Evolutionary conservation across 2,329 filamentous ascomycete genomes (phyloP), one percentile per base, ranked within the genome.

Genomic region (Akanthomyces muscarius): DNA sequence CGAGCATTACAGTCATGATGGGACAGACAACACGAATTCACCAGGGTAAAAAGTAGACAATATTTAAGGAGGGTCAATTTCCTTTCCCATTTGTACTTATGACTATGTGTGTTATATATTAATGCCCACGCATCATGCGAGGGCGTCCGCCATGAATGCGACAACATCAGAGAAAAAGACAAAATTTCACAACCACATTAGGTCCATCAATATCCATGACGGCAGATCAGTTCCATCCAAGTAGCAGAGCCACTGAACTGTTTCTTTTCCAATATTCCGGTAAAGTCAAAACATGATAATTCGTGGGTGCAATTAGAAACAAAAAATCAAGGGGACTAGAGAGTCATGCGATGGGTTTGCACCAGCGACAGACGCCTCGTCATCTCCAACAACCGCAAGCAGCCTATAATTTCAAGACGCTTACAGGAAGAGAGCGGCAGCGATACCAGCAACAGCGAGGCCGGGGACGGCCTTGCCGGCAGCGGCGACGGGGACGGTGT

Each of bases 391-490:
- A 11, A 36, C 42, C 28, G 33, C 45, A 28, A 47, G 38, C 38
- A 28, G 41, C 50, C 58, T 47, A 53, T 54, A 23, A n/a, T 55
- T 63, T 61, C 56, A 51, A 61, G 30, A 21, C 48, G 50, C 42
- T 57, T 64, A 64, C 51, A 64, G 52, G 63, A 64, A 61, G 57
- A 64, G 57, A 45, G 60, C 63, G 28, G 63, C 63, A 28, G 50
- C 63, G 18, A 64, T 28, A 53, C 57, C 63, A 18, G 61, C 61
- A 8, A 50, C 61, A 38, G 57, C 33, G 42, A 62, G 60, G 47
- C 53, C 65, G 14, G 68, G 69, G 23, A 68, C 64, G 1, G 55
- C 68, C 65, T 70, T 67, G 53, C 63, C 52, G 47, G 42, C 61
- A 14, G 45, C 61, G 13, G 66, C 65, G 7, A 58, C 36, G 55